Conservation (phyloP, 169 alveolate genomes). For the Cryptosporidium baileyi region DNA sequence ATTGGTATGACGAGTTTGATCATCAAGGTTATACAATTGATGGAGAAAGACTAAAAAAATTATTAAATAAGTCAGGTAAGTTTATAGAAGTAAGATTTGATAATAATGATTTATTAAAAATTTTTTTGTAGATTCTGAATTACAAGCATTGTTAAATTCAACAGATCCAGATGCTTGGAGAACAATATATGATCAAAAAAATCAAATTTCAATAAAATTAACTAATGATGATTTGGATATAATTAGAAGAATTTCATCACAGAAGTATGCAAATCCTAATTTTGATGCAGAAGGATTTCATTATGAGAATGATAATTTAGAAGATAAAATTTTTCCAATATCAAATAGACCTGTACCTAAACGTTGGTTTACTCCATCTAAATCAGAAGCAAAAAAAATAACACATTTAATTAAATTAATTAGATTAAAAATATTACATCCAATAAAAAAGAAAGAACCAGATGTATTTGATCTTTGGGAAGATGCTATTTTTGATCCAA, state of each 20-base stretch:
- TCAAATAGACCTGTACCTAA: slow-evolving; percentile 83
- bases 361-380: slow-evolving; percentile 87
- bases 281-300: slow-evolving; percentile 79
- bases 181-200: slow-evolving; percentile 88
- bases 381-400: slow-evolving; percentile 87
- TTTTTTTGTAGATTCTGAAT: slow-evolving; percentile 49
- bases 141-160: slow-evolving; percentile 81
- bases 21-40: slow-evolving; percentile 88
- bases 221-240: slow-evolving; percentile 88
- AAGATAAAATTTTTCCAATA: slow-evolving; percentile 82
- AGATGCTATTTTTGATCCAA: slow-evolving; percentile 70
- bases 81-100: background rate
- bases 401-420: slow-evolving; percentile 80
- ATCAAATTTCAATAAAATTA: slow-evolving; percentile 83
- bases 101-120: background rate
- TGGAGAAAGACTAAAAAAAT: slow-evolving; percentile 82
- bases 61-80: slow-evolving; percentile 77
- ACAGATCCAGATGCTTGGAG: slow-evolving; percentile 93
- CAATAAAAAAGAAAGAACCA: slow-evolving; percentile 64
- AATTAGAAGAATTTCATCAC: slow-evolving; percentile 77
- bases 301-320: slow-evolving; percentile 73
- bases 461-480: slow-evolving; percentile 83
- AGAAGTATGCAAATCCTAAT: slow-evolving; percentile 77
- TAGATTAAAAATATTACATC: slow-evolving; percentile 47
- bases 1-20: slow-evolving; percentile 88